Base-by-base conservation (phyloP, 2,329 filamentous ascomycete species). In the Sporothrix curviconia region DNA sequence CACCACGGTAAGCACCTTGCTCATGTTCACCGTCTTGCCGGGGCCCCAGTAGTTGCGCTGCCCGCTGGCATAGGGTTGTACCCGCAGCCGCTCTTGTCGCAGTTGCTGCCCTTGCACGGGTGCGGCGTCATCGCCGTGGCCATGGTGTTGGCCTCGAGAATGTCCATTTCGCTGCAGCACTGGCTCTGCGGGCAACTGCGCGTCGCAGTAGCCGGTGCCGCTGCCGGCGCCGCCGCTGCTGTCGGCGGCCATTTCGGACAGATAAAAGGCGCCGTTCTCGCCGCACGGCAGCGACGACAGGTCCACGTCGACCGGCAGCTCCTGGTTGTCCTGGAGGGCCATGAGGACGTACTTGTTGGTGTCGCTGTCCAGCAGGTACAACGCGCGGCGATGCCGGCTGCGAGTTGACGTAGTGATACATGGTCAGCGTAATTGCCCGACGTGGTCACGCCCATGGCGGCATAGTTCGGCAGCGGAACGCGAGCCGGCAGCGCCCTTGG, bases 301-400 rank as follows among this genome's bases (percentile, higher is more conserved):
- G 66, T 86, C 82, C 17, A 85, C 81, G 53, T 83, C 81, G 59
- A 85, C 83, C 15, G 78, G 79, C 66, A 86, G 78, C 66, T 86
- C 82, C 64, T 79, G 72, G 69, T 79, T 79, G 57, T 43, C 22
- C 24, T 78, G 73, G 47, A 84, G 71, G 59, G 79, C 74, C 69
- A 85, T 77, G 62, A 78, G 73, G 67, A 82, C 69, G 66, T 85
- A 85, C 49, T 76, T 77, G 58, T 71, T 73, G 15, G 50, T 53
- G 55, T 79, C 76, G 53, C 74, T 71, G 61, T 47, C 69, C 60
- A 76, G 74, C 68, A 85, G 74, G 58, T 84, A 86, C n/a, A 40
- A 83, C 68, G 56, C 83, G 76, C 4, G 80, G 66, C 1, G 66
- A 67, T 5, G 64, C 65, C 17, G 50, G 59, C 22, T 51, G 58